Evolutionary conservation across 441 rosid species (phyloP), one percentile per base, ranked within the genome.

Genomic region (Euphorbia neoarborescens): DNA sequence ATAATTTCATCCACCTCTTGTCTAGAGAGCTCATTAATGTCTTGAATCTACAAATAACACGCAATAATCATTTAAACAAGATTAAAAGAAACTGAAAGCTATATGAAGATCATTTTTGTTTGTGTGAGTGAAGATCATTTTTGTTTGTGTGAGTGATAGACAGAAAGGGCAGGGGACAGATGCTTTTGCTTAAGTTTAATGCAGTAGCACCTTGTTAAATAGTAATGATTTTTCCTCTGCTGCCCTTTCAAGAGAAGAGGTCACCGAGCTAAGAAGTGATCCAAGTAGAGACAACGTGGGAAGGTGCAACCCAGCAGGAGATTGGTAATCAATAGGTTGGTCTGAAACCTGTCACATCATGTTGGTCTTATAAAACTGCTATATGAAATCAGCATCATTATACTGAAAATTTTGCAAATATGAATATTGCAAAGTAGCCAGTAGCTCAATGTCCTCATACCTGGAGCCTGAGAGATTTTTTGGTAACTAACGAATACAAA

Each of bases 1-100:
- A 94, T 91, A 60, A 91, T 85, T 76, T 86, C 93, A 82, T 94
- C 97, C 65, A 94, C 97, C 77, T 94, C 99, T 84, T 91, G 97
- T 73, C 98, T 87, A 75, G 99, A 94, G 59, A 90, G 85, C 78
- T 94, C 97, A 77, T 90, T 94, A 83, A 94, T 84, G 79, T 91
- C 95, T 58, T 81, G 89, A 76, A 94, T 88, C 99, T 91, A 85
- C 73, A 81, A 75, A 68, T 3, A 56, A 70, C 44, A 73, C 5
- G 40, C 22, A 73, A 62, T 44, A 67, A 57, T 40, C 54, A 28
- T 61, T 48, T 25, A 32, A 60, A 57, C 40, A 17, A 68, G 62
- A 63, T 67, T 15, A 54, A 27, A 61, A 75, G 69, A 44, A 46
- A 57, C 3, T 20, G 17, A 61, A 34, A 40, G 30, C 15, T 35